Conservation (phyloP, 1,139 yeast genomes). For the Martiniozyma asiatica region DNA sequence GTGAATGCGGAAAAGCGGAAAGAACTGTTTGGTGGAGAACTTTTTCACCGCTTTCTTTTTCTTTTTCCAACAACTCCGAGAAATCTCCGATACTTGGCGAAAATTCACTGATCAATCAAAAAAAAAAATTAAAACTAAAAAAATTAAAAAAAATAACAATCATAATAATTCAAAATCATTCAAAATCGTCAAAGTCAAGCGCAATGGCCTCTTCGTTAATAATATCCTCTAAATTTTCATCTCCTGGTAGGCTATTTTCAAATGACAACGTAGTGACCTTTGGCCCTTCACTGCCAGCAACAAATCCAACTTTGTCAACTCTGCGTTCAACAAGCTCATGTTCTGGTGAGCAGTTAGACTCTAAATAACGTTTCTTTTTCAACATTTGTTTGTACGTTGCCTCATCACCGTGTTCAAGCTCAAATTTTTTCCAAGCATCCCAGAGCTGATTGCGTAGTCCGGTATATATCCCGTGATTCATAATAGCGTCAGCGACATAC, state of each 20-base stretch:
- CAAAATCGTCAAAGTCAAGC: slow-evolving; percentile 34
- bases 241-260: slow-evolving; percentile 5
- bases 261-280: slow-evolving; percentile 19
- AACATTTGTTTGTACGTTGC: slow-evolving; percentile 67
- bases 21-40: too few species aligned
- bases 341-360: slow-evolving; percentile 11
- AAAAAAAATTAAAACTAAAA: too few species aligned
- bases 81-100: too few species aligned
- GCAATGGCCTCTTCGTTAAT: slow-evolving; percentile 61
- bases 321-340: slow-evolving; percentile 15
- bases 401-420: slow-evolving; percentile 58
- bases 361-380: slow-evolving; percentile 40
- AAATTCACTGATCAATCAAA: too few species aligned
- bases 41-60: too few species aligned
- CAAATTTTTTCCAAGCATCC: slow-evolving; percentile 61
- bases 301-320: slow-evolving; percentile 51
- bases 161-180: not conserved
- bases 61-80: too few species aligned
- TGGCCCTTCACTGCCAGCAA: slow-evolving; percentile 29
- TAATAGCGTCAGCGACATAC: slow-evolving; percentile 34
- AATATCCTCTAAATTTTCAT: slow-evolving; percentile 10
- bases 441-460: slow-evolving; percentile 13
- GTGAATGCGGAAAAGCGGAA: too few species aligned
- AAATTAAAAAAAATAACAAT: too few species aligned
- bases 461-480: slow-evolving; percentile 12